Conservation (phyloP, 495 filamentous ascomycete genomes). For the Aspergillus haitiensis region DNA sequence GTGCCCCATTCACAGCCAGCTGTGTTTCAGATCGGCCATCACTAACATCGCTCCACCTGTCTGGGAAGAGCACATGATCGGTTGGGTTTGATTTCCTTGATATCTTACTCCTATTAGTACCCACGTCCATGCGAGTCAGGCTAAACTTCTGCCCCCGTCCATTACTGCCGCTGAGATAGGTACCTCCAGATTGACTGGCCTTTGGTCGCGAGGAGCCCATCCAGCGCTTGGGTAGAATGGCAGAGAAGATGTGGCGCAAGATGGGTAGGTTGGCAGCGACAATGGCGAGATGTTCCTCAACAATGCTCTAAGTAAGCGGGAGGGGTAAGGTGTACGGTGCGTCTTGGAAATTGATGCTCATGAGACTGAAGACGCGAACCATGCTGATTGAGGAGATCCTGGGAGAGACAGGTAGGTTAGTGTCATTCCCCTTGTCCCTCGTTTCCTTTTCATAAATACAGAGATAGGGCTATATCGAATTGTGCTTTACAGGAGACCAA, state of each 20-base stretch:
- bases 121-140: background rate
- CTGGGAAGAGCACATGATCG: too few species aligned
- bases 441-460: background rate
- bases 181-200: background rate
- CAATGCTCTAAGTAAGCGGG: conserved; percentile 20
- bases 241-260: conserved; percentile 12
- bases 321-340: conserved; percentile 21
- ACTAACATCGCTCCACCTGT: too few species aligned
- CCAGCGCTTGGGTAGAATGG: conserved; percentile 7
- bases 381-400: conserved; percentile 26
- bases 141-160: background rate
- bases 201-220: conserved; percentile 8
- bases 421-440: background rate
- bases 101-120: background rate
- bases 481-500: conserved; percentile 49
- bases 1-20: too few species aligned
- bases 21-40: too few species aligned
- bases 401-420: background rate
- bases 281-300: conserved; percentile 24
- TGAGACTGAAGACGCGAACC: conserved; percentile 21
- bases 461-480: background rate
- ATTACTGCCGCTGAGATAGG: background rate
- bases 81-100: too few species aligned
- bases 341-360: conserved; percentile 22
- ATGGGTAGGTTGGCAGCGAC: conserved; percentile 20